phyloP scores from a whole-genome alignment of 192 early-diverging fungal species.

The Entophlyctis helioformis region DNA sequence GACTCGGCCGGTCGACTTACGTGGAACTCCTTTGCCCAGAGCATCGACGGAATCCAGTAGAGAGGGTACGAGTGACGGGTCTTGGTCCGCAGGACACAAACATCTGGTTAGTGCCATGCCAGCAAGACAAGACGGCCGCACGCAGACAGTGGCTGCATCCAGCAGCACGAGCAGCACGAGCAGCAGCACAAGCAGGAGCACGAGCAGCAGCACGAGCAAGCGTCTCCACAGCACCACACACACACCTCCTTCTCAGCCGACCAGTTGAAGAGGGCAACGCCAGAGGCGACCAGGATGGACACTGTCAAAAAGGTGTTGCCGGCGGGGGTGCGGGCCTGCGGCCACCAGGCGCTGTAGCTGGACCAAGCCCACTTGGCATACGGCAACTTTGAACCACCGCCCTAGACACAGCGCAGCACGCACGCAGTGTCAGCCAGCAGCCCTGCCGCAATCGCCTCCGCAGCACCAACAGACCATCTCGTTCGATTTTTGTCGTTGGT shows the following conservation, averaged over 20 bases:
- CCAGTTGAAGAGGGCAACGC: slow-evolving; percentile 1
- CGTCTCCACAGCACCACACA: slow-evolving; percentile 2
- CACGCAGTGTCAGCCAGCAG: too few relatives aligned
- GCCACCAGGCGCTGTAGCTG: too few relatives aligned
- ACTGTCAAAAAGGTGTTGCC: neutral
- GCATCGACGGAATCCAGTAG: slow-evolving; percentile 44
- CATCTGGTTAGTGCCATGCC: neutral
- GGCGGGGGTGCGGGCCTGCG: too few relatives aligned
- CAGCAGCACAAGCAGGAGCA: too few relatives aligned
- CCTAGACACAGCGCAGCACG: too few relatives aligned
- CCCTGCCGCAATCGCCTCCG: too few relatives aligned
- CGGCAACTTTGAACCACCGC: too few relatives aligned
- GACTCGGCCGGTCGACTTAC: slow-evolving; percentile 10
- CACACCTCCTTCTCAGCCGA: slow-evolving; percentile 28
- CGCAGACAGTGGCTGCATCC: neutral
- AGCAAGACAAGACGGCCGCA: neutral
- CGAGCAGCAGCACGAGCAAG: too few relatives aligned
- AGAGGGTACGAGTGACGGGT: slow-evolving; percentile 29
- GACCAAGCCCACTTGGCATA: too few relatives aligned
- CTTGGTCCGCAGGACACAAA: slow-evolving; percentile 6
- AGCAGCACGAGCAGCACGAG: neutral
- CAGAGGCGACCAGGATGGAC: too few relatives aligned
- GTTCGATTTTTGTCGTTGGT: too few relatives aligned
- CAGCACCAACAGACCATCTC: too few relatives aligned
- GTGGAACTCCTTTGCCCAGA: slow-evolving; percentile 42